These are phyloP conservation scores for Castanopsis chinensis DNA, from an alignment of 306 rosid genomes.

Conservation along the genomic window DNA sequence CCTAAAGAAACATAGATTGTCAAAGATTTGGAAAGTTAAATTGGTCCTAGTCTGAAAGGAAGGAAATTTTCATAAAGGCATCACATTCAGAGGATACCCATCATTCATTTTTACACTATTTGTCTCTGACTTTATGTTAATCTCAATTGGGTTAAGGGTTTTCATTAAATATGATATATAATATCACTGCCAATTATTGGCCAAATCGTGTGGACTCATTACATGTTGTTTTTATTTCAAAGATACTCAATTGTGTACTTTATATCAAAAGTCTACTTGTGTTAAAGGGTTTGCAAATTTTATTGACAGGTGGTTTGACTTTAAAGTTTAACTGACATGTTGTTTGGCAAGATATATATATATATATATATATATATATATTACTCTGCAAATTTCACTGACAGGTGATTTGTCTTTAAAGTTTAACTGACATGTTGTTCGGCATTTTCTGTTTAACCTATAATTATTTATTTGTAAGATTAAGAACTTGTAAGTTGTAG, in stretches of 20 bases:
- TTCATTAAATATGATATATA: neutral
- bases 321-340: neutral
- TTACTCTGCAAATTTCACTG: neutral
- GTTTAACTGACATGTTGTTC: neutral
- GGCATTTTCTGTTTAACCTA: neutral
- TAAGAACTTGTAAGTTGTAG: neutral
- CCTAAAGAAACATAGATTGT: constrained; percentile 11
- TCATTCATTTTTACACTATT: constrained; percentile 23
- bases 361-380: neutral
- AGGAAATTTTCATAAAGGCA: constrained; percentile 4
- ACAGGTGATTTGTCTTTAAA: neutral
- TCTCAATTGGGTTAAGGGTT: neutral
- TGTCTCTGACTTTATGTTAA: neutral
- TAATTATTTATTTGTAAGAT: neutral
- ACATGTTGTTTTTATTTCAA: neutral
- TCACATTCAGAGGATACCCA: constrained; percentile 30
- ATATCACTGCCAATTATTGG: neutral
- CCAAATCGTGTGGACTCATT: neutral
- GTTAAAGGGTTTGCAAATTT: neutral
- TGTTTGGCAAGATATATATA: neutral
- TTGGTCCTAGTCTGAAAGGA: constrained; percentile 4
- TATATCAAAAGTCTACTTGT: neutral
- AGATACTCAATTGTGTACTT: neutral
- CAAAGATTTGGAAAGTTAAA: constrained; percentile 26
- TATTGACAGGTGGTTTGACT: neutral